phyloP scores from a whole-genome alignment of 2,329 filamentous ascomycete genomes.

The Claviceps sp. region DNA sequence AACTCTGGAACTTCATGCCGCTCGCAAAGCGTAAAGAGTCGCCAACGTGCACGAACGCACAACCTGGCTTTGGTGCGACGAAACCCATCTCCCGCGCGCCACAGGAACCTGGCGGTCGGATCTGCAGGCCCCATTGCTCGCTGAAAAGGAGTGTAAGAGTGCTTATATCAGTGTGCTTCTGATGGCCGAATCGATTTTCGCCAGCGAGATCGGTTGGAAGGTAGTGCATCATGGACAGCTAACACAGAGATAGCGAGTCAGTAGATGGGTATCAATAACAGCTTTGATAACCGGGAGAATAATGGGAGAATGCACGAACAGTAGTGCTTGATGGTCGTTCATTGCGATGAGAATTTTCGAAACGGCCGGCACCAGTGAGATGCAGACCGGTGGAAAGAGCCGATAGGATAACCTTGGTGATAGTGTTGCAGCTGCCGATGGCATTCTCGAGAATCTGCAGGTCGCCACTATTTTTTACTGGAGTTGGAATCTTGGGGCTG shows the following conservation, averaged over 20 bases:
- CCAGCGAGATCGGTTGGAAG: conserved; percentile 29
- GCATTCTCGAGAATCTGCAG: conserved; percentile 34
- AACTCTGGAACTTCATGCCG: conserved; percentile 39
- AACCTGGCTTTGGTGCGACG: conserved; percentile 36
- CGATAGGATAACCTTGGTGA: conserved; percentile 37
- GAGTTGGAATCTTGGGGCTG: conserved; percentile 30
- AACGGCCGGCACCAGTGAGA: conserved; percentile 30
- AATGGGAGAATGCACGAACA: conserved; percentile 2
- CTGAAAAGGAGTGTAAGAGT: conserved; percentile 41
- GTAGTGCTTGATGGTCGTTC: conserved; percentile 34
- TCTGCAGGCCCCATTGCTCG: conserved; percentile 44
- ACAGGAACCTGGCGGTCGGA: conserved; percentile 30
- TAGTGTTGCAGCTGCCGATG: conserved; percentile 35
- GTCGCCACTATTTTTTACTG: conserved; percentile 34
- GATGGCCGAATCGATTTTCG: conserved; percentile 34
- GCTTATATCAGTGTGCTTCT: conserved; percentile 45
- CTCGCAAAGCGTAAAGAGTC: conserved; percentile 44
- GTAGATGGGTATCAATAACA: neutral
- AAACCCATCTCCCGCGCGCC: conserved; percentile 36
- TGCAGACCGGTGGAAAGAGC: conserved; percentile 33
- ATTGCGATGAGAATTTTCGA: conserved; percentile 39
- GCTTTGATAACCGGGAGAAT: neutral
- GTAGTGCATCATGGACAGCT: conserved; percentile 42
- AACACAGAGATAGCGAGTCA: neutral
- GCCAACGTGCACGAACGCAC: conserved; percentile 44